Percentiles rank a stretch among this genome's conserved stretches.
Evolutionary conservation across 495 filamentous ascomycete genomes (phyloP).

Genomic region (Xylona heveae): DNA sequence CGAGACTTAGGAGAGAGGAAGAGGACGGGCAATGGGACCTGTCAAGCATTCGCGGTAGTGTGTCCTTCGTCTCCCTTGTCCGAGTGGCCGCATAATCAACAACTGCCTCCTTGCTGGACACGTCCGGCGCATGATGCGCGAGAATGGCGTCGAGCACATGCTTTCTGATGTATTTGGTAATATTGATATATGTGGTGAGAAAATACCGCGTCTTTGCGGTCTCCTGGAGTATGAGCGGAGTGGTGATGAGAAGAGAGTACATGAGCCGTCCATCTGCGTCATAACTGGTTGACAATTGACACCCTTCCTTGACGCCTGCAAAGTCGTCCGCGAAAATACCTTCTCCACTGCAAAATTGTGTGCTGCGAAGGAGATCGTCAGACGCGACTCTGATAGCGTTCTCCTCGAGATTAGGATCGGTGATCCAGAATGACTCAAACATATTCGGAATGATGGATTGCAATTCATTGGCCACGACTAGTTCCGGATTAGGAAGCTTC

Average conservation of each 20-base stretch:
- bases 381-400: neutral
- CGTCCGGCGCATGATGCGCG: too few relatives aligned
- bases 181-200: neutral
- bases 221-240: neutral
- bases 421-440: slow-evolving; percentile 1
- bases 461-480: too few relatives aligned
- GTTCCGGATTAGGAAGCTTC: too few relatives aligned
- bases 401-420: neutral
- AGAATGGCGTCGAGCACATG: neutral
- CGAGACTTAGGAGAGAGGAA: too few relatives aligned
- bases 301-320: too few relatives aligned
- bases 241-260: neutral
- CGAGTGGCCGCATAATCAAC: too few relatives aligned
- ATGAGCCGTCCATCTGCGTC: neutral
- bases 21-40: too few relatives aligned
- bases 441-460: too few relatives aligned
- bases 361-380: neutral
- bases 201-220: neutral
- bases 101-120: too few relatives aligned
- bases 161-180: neutral
- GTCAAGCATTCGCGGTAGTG: too few relatives aligned
- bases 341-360: neutral
- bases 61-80: too few relatives aligned
- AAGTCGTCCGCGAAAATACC: too few relatives aligned
- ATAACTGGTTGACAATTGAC: neutral